Conservation (phyloP, 2,329 filamentous ascomycete genomes). For the Zalaria sp. region DNA sequence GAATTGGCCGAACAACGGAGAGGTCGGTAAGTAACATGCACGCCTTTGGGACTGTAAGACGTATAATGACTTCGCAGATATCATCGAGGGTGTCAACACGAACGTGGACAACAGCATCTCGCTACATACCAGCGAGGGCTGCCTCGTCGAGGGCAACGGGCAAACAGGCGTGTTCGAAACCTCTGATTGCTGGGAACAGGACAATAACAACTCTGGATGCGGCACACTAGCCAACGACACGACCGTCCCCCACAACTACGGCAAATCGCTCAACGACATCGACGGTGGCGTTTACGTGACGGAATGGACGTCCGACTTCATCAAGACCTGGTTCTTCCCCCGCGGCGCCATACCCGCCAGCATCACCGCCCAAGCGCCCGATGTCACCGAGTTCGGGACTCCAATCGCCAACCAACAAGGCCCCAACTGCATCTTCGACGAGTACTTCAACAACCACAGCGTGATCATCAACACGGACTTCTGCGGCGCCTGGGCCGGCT, state of each 20-base stretch:
- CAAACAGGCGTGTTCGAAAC: conserved; percentile 15
- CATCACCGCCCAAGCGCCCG: conserved; percentile 35
- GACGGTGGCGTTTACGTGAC: conserved; percentile 21
- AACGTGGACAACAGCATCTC: conserved; percentile 14
- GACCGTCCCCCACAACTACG: conserved; percentile 18
- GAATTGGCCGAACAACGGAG: conserved; percentile 21
- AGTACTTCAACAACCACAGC: conserved; percentile 22
- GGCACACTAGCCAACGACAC: conserved; percentile 10
- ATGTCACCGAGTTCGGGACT: conserved; percentile 47
- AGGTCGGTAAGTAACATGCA: conserved; percentile 13
- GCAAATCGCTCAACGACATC: conserved; percentile 14
- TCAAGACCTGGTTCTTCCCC: conserved; percentile 22
- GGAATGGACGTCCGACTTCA: conserved; percentile 19
- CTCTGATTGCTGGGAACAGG: conserved; percentile 13
- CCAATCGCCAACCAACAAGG: conserved; percentile 49
- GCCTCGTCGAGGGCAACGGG: conserved; percentile 15
- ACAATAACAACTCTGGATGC: conserved; percentile 17
- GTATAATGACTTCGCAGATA: conserved; percentile 10
- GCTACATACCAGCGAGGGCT: conserved; percentile 17
- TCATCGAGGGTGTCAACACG: conserved; percentile 21
- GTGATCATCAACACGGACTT: conserved; percentile 27
- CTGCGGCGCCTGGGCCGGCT: conserved; percentile 23
- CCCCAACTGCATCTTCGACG: conserved; percentile 19
- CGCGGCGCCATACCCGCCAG: conserved; percentile 17
- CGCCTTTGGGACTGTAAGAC: too few relatives aligned